These are phyloP conservation scores for Penicillium ochrochloron DNA, from an alignment of 495 filamentous ascomycete genomes.

Conservation along the genomic window DNA sequence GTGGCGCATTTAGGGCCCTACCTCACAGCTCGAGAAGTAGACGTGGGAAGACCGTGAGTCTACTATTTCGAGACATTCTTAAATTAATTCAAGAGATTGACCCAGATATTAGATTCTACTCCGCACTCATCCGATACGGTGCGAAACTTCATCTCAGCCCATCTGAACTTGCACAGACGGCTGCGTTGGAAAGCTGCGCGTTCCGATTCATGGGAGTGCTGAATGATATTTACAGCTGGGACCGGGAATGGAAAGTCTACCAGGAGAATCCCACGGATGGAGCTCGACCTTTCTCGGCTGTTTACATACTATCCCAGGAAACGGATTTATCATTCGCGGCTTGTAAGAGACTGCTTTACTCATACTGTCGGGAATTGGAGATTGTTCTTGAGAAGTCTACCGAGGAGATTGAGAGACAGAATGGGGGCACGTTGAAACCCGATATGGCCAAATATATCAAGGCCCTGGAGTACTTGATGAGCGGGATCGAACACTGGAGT, in stretches of 20 bases:
- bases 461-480: constrained; percentile 29
- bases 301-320: constrained; percentile 29
- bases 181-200: constrained; percentile 20
- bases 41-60: constrained; percentile 26
- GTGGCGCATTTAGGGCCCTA: constrained; percentile 25
- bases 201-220: constrained; percentile 29
- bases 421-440: background rate
- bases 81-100: background rate
- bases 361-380: constrained; percentile 30
- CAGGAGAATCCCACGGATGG: constrained; percentile 24
- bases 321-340: constrained; percentile 23
- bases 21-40: constrained; percentile 24
- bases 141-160: constrained; percentile 20
- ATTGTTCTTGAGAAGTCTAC: constrained; percentile 14
- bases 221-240: constrained; percentile 36
- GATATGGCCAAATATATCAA: constrained; percentile 28
- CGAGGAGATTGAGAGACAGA: constrained; percentile 5
- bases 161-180: constrained; percentile 10
- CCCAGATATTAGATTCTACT: constrained; percentile 22
- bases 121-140: constrained; percentile 29
- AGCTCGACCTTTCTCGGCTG: constrained; percentile 27
- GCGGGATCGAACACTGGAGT: constrained; percentile 29
- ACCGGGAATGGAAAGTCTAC: constrained; percentile 27
- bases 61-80: background rate
- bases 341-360: constrained; percentile 28